Evolutionary conservation across 2,329 filamentous ascomycete genomes (phyloP).

Genomic region (Fusarium stilboides): DNA sequence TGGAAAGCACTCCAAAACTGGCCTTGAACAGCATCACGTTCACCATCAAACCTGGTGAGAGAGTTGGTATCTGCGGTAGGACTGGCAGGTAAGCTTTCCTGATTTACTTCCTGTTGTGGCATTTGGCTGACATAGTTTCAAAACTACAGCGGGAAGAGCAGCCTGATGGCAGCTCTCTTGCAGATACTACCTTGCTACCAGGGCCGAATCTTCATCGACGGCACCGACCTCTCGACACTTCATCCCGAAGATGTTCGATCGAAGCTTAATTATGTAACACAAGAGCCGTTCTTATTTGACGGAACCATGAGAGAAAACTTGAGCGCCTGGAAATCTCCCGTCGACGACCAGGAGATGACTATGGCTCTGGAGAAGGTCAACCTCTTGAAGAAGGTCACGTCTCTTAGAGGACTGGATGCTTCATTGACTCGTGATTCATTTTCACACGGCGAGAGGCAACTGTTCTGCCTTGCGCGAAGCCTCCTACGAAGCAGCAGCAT

Average conservation of each 20-base stretch:
- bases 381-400: background rate
- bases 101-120: background rate
- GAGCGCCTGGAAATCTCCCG: background rate
- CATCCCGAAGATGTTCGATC: background rate
- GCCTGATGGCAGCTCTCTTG: conserved; percentile 3
- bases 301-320: background rate
- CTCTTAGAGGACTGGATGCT: background rate
- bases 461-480: conserved; percentile 2
- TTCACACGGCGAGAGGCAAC: background rate
- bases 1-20: background rate
- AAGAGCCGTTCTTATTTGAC: conserved; percentile 1
- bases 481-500: background rate
- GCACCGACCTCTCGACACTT: background rate
- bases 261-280: conserved; percentile 1
- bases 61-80: conserved; percentile 3
- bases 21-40: conserved; percentile 1
- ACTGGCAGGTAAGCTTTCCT: conserved; percentile 1
- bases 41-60: conserved; percentile 2
- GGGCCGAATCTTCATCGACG: conserved; percentile 2
- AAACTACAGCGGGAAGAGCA: conserved; percentile 5
- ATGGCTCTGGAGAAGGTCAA: background rate
- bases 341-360: background rate
- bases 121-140: background rate
- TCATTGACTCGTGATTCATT: background rate
- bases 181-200: conserved; percentile 3